These are phyloP conservation scores for Bullera alba DNA, from an alignment of 768 basidiomycete genomes.

Conservation along the genomic window DNA sequence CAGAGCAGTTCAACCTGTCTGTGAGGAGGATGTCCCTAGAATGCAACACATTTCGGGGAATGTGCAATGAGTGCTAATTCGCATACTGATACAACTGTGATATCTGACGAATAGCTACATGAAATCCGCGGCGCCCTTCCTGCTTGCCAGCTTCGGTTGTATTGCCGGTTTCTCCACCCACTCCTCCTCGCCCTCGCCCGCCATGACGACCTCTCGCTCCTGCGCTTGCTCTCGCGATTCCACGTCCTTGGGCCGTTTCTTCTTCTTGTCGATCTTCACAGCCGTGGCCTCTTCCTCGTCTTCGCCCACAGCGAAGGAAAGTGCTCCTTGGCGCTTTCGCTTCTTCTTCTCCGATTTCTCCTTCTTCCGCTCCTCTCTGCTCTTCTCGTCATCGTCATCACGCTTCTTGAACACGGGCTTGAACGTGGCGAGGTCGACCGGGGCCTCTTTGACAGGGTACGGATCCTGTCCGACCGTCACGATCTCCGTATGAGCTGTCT, in stretches of 20 bases:
- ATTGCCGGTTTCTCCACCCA: slow-evolving; percentile 39
- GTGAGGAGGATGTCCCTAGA: no score
- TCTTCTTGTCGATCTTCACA: slow-evolving; percentile 42
- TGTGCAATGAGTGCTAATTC: no score
- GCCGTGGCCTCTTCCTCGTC: slow-evolving; percentile 49
- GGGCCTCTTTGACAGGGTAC: slow-evolving; percentile 19
- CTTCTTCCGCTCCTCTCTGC: slow-evolving; percentile 49
- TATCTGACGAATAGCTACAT: slow-evolving; percentile 57
- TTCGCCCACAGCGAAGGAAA: slow-evolving; percentile 63
- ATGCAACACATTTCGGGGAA: no score
- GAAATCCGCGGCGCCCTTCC: slow-evolving; percentile 70
- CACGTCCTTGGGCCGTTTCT: slow-evolving; percentile 7
- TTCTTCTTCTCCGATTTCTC: slow-evolving; percentile 51
- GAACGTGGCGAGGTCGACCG: slow-evolving; percentile 63
- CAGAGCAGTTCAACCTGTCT: no score
- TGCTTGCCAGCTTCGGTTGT: slow-evolving; percentile 47
- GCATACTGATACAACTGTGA: no score
- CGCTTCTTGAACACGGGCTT: slow-evolving; percentile 67
- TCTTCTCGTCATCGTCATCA: slow-evolving; percentile 30
- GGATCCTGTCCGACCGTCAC: slow-evolving; percentile 6
- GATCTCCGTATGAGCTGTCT: neutral
- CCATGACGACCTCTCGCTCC: slow-evolving; percentile 1
- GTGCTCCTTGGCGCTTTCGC: slow-evolving; percentile 54
- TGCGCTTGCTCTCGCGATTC: slow-evolving; percentile 50
- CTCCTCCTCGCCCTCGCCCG: slow-evolving; percentile 20